A percentile compares a stretch with the other conserved stretches of the same genome.
Evolutionary conservation across 2,329 filamentous ascomycete genomes (phyloP).

Genomic region (Aspergillus brasiliensis): DNA sequence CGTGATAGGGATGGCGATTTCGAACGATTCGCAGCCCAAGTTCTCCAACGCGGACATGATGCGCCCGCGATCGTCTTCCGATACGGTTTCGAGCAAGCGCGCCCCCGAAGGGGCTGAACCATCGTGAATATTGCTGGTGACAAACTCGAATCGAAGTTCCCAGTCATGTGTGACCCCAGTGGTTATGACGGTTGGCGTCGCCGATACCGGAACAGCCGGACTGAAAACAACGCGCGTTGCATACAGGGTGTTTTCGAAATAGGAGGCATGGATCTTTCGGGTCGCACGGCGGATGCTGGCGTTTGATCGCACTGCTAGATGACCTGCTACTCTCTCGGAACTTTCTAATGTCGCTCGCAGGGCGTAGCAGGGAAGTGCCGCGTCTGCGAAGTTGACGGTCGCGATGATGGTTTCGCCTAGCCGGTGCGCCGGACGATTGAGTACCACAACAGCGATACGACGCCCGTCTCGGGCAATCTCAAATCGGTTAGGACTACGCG

Average conservation of each 20-base stretch:
- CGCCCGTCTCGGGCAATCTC: constrained; percentile 92
- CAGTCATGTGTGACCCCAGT: constrained; percentile 85
- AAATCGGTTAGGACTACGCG: constrained; percentile 86
- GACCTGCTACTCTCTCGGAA: constrained; percentile 76
- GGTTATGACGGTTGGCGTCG: constrained; percentile 89
- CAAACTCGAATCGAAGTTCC: constrained; percentile 90
- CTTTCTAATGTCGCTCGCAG: constrained; percentile 84
- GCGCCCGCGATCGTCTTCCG: constrained; percentile 75
- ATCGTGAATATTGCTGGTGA: constrained; percentile 64
- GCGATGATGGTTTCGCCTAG: constrained; percentile 85
- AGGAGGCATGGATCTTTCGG: constrained; percentile 74
- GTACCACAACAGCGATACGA: constrained; percentile 85
- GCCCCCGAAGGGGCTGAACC: constrained; percentile 41
- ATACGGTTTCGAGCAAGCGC: constrained; percentile 75
- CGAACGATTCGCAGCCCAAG: constrained; percentile 83
- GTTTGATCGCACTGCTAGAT: constrained; percentile 79
- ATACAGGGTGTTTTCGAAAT: constrained; percentile 81
- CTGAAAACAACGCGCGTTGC: constrained; percentile 77
- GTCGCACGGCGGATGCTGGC: constrained; percentile 86
- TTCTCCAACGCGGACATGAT: constrained; percentile 77
- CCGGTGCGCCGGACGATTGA: constrained; percentile 84
- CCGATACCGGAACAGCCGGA: constrained; percentile 77
- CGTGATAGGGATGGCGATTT: constrained; percentile 79
- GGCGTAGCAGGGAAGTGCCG: constrained; percentile 80
- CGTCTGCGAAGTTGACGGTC: constrained; percentile 78